phyloP scores from a whole-genome alignment of 345 rosid genomes.

The Tarenaya hassleriana region DNA sequence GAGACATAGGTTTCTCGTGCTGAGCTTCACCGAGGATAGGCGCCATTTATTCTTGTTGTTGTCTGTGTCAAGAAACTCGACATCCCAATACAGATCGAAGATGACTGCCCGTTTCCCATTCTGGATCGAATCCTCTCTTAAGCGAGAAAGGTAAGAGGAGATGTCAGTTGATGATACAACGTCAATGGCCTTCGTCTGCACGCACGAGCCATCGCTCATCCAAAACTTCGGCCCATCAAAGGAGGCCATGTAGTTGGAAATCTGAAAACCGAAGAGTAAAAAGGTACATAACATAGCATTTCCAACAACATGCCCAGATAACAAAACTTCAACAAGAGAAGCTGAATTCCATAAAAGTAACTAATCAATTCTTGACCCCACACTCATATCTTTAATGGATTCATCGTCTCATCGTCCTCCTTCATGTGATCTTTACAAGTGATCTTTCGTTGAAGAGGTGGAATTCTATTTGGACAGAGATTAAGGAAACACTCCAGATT shows the following conservation, averaged over 20 bases:
- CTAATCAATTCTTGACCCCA: no score
- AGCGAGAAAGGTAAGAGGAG: conserved; percentile 22
- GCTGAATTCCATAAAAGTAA: no score
- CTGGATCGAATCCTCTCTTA: conserved; percentile 24
- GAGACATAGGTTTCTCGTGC: conserved; percentile 25
- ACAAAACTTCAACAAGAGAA: no score
- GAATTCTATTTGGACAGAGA: no score
- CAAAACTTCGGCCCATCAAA: conserved; percentile 27
- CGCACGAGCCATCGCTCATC: conserved; percentile 27
- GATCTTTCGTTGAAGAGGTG: no score
- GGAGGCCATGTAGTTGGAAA: conserved; percentile 14
- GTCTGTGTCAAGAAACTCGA: neutral
- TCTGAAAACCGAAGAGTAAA: neutral
- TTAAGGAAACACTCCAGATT: no score
- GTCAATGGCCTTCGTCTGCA: conserved; percentile 25
- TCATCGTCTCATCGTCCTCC: no score
- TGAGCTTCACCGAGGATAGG: conserved; percentile 25
- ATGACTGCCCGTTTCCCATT: conserved; percentile 18
- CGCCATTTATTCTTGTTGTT: conserved; percentile 20
- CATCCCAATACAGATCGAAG: conserved; percentile 26
- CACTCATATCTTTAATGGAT: no score
- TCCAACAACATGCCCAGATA: no score
- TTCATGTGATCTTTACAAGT: no score
- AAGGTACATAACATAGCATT: neutral
- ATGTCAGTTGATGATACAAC: conserved; percentile 22